Percentiles rank a stretch among this genome's conserved stretches.
Evolutionary conservation across 106 monocot species (phyloP).

Genomic region (Allium fistulosum): DNA sequence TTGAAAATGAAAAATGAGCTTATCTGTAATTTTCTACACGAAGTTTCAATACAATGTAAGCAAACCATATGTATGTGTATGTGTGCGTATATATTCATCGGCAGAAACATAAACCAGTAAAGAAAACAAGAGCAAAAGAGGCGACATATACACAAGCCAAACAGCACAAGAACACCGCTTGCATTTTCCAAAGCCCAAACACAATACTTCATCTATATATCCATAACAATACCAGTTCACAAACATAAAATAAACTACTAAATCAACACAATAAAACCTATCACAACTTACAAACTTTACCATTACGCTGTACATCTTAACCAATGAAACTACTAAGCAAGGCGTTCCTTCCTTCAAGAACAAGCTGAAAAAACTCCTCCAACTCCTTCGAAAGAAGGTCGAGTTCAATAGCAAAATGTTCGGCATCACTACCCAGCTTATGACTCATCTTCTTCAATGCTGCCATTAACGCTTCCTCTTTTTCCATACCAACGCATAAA

Average conservation of each 20-base stretch:
- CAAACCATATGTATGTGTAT: too few species aligned
- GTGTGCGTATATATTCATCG: too few species aligned
- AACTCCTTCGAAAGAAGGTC: constrained; percentile 52
- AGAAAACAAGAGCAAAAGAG: not conserved
- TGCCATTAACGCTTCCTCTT: not conserved
- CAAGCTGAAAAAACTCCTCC: constrained; percentile 53
- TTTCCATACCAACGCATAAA: constrained; percentile 1
- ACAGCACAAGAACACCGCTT: constrained; percentile 2
- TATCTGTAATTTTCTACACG: too few species aligned
- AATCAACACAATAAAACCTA: not conserved
- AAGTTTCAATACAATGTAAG: too few species aligned
- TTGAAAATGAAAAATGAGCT: too few species aligned
- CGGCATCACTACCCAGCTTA: constrained; percentile 20
- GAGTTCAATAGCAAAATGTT: constrained; percentile 28
- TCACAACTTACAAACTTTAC: not conserved
- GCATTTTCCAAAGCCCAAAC: not conserved
- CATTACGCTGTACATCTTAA: constrained; percentile 4
- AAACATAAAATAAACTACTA: not conserved
- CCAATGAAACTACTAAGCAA: constrained; percentile 59
- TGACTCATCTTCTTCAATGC: constrained; percentile 4
- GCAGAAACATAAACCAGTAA: too few species aligned
- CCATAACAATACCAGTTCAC: not conserved
- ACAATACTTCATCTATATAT: not conserved
- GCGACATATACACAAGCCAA: not conserved
- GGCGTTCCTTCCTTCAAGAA: constrained; percentile 64